Evolutionary conservation across 1,139 yeast genomes (phyloP).

Genomic region (Ashbya aceris): DNA sequence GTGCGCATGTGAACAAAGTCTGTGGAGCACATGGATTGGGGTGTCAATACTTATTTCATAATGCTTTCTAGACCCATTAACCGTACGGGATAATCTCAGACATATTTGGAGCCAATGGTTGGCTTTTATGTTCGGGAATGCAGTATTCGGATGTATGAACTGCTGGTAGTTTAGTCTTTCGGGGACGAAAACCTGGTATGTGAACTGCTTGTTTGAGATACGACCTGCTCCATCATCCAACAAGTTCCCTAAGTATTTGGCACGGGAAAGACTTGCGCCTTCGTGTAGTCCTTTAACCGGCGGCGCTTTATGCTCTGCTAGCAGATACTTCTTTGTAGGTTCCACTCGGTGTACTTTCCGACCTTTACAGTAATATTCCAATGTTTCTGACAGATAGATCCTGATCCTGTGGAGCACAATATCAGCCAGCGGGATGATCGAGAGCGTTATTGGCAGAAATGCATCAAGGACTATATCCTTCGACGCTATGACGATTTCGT

Average conservation of each 20-base stretch:
- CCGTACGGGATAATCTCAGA: slow-evolving; percentile 58
- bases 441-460: slow-evolving; percentile 72
- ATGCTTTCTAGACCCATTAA: slow-evolving; percentile 62
- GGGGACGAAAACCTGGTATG: slow-evolving; percentile 78
- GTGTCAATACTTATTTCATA: slow-evolving; percentile 87
- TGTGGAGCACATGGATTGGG: slow-evolving; percentile 60
- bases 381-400: slow-evolving; percentile 75
- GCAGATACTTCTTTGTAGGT: slow-evolving; percentile 69
- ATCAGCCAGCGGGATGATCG: slow-evolving; percentile 79
- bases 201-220: slow-evolving; percentile 54
- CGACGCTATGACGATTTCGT: slow-evolving; percentile 83
- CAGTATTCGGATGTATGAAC: slow-evolving; percentile 66
- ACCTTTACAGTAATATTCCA: slow-evolving; percentile 80
- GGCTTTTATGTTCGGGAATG: slow-evolving; percentile 64
- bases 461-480: slow-evolving; percentile 81
- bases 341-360: slow-evolving; percentile 87
- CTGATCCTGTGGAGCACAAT: slow-evolving; percentile 80
- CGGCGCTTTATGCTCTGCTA: slow-evolving; percentile 71
- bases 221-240: slow-evolving; percentile 31
- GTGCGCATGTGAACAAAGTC: slow-evolving; percentile 64
- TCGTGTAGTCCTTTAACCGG: slow-evolving; percentile 26
- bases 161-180: slow-evolving; percentile 42
- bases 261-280: slow-evolving; percentile 29
- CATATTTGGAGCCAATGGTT: slow-evolving; percentile 94
- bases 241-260: slow-evolving; percentile 35